Conservation (phyloP, 1,284 basidiomycete genomes). For the Sutorius eximius region DNA sequence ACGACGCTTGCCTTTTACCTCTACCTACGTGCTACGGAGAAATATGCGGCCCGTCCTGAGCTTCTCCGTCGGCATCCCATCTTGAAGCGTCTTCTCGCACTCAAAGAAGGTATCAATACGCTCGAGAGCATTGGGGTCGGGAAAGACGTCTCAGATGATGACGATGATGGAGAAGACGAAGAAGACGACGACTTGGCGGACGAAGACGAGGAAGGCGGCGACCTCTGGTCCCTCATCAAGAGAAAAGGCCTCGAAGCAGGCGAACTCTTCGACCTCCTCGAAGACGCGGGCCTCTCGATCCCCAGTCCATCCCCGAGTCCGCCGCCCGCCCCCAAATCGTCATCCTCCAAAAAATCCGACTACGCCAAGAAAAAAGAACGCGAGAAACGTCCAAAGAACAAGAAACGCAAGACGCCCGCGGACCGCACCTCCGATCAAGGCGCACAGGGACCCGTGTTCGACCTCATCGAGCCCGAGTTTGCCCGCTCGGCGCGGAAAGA, state of each 20-base stretch:
- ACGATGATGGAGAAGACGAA: slow-evolving; percentile 39
- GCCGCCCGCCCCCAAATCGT: slow-evolving; percentile 3
- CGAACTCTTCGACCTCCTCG: slow-evolving; percentile 56
- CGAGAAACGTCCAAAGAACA: slow-evolving; percentile 38
- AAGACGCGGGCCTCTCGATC: slow-evolving; percentile 42
- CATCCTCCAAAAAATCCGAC: slow-evolving; percentile 17
- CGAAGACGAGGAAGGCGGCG: slow-evolving; percentile 19
- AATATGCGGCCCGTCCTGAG: slow-evolving; percentile 63
- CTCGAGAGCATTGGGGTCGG: slow-evolving; percentile 74
- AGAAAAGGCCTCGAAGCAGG: slow-evolving; percentile 45
- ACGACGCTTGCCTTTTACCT: slow-evolving; percentile 93
- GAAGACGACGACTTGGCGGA: slow-evolving; percentile 36
- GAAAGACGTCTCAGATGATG: slow-evolving; percentile 57
- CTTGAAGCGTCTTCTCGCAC: slow-evolving; percentile 75
- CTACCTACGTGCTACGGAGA: slow-evolving; percentile 72
- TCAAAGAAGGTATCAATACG: slow-evolving; percentile 82
- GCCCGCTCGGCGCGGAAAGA: slow-evolving; percentile 36
- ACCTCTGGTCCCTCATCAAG: slow-evolving; percentile 32
- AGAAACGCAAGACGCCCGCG: slow-evolving; percentile 41
- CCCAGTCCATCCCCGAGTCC: slow-evolving; percentile 6
- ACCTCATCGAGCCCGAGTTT: slow-evolving; percentile 72
- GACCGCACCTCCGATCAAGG: slow-evolving; percentile 11
- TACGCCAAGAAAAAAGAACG: slow-evolving; percentile 10
- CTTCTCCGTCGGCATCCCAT: slow-evolving; percentile 76
- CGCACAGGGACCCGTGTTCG: slow-evolving; percentile 49